Evolutionary conservation across 2,329 filamentous ascomycete species (phyloP).

Genomic region (Talaromyces sp.): DNA sequence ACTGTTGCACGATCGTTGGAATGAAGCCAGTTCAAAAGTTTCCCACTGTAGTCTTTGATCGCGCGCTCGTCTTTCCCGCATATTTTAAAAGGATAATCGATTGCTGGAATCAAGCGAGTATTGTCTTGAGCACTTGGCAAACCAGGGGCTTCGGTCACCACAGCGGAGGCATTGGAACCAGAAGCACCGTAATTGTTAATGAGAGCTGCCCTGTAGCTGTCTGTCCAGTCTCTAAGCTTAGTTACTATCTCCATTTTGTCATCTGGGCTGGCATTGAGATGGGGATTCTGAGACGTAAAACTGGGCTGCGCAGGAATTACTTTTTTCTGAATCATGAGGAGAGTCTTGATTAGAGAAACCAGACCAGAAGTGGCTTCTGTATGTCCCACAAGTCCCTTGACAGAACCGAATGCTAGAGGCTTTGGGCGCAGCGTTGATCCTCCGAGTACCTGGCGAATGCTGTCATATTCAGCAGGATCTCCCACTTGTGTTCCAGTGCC

Average conservation of each 20-base stretch:
- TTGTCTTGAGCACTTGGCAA: constrained; percentile 10
- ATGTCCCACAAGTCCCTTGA: constrained; percentile 25
- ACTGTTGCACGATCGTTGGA: neutral
- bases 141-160: constrained; percentile 16
- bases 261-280: constrained; percentile 12
- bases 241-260: constrained; percentile 17
- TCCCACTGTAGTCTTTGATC: constrained; percentile 5
- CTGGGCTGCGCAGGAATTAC: constrained; percentile 21
- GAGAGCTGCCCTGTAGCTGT: constrained; percentile 11
- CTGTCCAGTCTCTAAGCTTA: constrained; percentile 11
- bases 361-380: constrained; percentile 21
- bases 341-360: constrained; percentile 18
- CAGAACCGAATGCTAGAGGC: constrained; percentile 18
- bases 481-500: constrained; percentile 32
- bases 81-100: constrained; percentile 6
- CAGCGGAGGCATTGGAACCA: constrained; percentile 24
- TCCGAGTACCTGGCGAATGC: constrained; percentile 18
- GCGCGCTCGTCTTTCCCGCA: constrained; percentile 4
- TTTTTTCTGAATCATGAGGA: constrained; percentile 22
- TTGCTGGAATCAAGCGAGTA: neutral
- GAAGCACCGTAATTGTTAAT: constrained; percentile 29
- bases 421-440: constrained; percentile 7
- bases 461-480: constrained; percentile 20
- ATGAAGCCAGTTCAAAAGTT: neutral
- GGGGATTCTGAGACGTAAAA: constrained; percentile 18